A percentile compares a stretch with the other conserved stretches of the same genome.
These are phyloP conservation scores for Cytospora paraplurivora DNA, from an alignment of 2,329 filamentous ascomycete genomes.

Conservation along the genomic window DNA sequence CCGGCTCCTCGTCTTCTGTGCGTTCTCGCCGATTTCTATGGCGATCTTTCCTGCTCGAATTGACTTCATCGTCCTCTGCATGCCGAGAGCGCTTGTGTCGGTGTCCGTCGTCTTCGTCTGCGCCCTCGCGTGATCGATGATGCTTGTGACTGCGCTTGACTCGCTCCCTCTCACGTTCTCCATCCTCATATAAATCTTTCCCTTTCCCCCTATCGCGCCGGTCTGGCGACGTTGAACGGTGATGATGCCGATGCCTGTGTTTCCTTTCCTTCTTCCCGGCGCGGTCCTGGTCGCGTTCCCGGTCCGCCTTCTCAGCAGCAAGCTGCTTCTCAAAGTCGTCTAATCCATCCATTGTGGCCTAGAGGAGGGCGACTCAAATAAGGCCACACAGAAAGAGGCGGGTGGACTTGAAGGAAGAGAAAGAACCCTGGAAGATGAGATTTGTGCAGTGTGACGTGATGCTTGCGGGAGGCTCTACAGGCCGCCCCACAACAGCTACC, in stretches of 20 bases:
- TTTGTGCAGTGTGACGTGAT: constrained; percentile 14
- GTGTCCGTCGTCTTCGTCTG: constrained; percentile 34
- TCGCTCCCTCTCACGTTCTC: constrained; percentile 34
- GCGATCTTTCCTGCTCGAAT: constrained; percentile 39
- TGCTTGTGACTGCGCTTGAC: constrained; percentile 39
- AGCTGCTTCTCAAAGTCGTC: constrained; percentile 44
- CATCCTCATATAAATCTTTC: constrained; percentile 36
- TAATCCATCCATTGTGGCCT: constrained; percentile 33
- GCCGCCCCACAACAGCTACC: constrained; percentile 7
- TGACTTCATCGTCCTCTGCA: constrained; percentile 42
- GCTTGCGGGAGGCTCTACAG: constrained; percentile 4
- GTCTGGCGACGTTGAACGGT: constrained; percentile 36
- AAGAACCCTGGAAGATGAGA: not conserved
- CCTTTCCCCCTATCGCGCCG: constrained; percentile 37
- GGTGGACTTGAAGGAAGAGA: not conserved
- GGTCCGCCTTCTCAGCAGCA: constrained; percentile 41
- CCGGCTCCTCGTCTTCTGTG: constrained; percentile 39
- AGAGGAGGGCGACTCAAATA: not conserved
- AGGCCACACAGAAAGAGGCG: not conserved
- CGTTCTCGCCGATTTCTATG: constrained; percentile 31
- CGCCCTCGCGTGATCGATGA: constrained; percentile 50
- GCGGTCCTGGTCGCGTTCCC: constrained; percentile 34
- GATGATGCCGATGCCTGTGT: constrained; percentile 36
- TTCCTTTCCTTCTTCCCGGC: constrained; percentile 36
- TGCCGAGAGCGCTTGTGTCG: constrained; percentile 46